A percentile compares a stretch with the other conserved stretches of the same genome.
Evolutionary conservation across 768 basidiomycete genomes (phyloP).

Genomic region (Termitomyces sp.): DNA sequence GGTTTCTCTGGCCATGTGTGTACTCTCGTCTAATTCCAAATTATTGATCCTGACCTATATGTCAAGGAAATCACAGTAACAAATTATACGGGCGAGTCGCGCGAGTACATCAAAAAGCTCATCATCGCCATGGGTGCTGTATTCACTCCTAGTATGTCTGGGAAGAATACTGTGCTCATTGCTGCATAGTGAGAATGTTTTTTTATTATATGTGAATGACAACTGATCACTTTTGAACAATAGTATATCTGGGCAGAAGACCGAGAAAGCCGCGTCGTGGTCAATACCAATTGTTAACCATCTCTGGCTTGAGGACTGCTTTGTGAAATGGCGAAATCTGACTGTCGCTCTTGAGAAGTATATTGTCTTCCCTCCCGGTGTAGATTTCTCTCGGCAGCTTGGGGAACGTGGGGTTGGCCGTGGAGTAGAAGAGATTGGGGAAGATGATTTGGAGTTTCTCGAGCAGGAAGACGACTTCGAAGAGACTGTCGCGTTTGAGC

Average conservation of each 20-base stretch:
- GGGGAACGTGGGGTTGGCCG: slow-evolving; percentile 39
- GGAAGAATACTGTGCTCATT: slow-evolving; percentile 74
- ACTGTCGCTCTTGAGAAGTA: slow-evolving; percentile 66
- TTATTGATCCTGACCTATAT: slow-evolving; percentile 1
- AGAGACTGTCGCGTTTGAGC: slow-evolving; percentile 16
- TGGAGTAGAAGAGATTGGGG: slow-evolving; percentile 20
- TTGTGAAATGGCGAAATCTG: slow-evolving; percentile 71
- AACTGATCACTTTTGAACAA: neutral
- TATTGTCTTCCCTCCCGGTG: slow-evolving; percentile 60
- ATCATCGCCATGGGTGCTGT: slow-evolving; percentile 72
- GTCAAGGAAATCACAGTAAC: slow-evolving; percentile 78
- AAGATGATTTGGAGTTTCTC: slow-evolving; percentile 21
- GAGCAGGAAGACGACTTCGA: slow-evolving; percentile 19
- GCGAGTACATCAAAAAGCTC: slow-evolving; percentile 86
- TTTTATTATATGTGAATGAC: neutral
- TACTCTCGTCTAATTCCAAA: neutral
- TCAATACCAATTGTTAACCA: slow-evolving; percentile 87
- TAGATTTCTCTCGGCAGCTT: slow-evolving; percentile 55
- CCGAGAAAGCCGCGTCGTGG: slow-evolving; percentile 73
- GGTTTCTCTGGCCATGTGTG: slow-evolving; percentile 63
- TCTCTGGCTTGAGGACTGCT: slow-evolving; percentile 89
- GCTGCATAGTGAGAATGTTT: slow-evolving; percentile 70
- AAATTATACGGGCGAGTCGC: slow-evolving; percentile 82
- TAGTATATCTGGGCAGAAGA: slow-evolving; percentile 55
- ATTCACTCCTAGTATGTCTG: slow-evolving; percentile 82